Evolutionary conservation across 257 asterid species (phyloP).

Genomic region (Scutellaria baicalensis): DNA sequence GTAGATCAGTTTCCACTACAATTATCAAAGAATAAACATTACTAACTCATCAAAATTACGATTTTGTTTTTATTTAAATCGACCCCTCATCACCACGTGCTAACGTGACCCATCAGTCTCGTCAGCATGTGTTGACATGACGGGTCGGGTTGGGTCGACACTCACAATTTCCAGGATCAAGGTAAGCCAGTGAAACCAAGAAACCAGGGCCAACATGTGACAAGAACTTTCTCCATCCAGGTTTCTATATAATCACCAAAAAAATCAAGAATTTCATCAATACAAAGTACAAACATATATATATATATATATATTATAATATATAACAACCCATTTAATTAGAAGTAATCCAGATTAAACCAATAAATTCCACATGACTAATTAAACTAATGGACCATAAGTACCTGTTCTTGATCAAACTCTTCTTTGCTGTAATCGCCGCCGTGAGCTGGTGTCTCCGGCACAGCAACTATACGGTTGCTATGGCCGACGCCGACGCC

Average conservation of each 20-base stretch:
- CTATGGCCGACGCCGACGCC: slow-evolving; percentile 23
- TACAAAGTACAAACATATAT: too few relatives aligned
- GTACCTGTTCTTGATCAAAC: slow-evolving; percentile 18
- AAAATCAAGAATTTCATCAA: background rate
- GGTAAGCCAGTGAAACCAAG: slow-evolving; percentile 85
- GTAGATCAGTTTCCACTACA: slow-evolving; percentile 92
- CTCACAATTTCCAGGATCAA: slow-evolving; percentile 92
- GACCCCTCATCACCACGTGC: too few relatives aligned
- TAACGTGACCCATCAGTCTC: too few relatives aligned
- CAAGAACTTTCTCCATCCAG: slow-evolving; percentile 78
- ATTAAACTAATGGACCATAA: background rate
- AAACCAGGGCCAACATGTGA: slow-evolving; percentile 84
- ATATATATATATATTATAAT: background rate
- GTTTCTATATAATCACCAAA: slow-evolving; percentile 30
- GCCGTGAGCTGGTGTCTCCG: slow-evolving; percentile 27
- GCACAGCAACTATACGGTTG: slow-evolving; percentile 36
- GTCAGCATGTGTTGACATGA: too few relatives aligned
- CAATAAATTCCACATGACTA: background rate
- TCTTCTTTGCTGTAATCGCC: slow-evolving; percentile 3
- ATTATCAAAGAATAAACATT: background rate
- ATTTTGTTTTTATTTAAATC: too few relatives aligned
- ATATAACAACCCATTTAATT: too few relatives aligned
- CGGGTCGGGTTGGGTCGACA: background rate
- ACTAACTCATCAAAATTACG: background rate
- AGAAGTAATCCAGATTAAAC: background rate